Percentiles rank a stretch among this genome's conserved stretches.
Evolutionary conservation across 2,329 filamentous ascomycete genomes (phyloP).

Genomic region (Botrytis fabae): DNA sequence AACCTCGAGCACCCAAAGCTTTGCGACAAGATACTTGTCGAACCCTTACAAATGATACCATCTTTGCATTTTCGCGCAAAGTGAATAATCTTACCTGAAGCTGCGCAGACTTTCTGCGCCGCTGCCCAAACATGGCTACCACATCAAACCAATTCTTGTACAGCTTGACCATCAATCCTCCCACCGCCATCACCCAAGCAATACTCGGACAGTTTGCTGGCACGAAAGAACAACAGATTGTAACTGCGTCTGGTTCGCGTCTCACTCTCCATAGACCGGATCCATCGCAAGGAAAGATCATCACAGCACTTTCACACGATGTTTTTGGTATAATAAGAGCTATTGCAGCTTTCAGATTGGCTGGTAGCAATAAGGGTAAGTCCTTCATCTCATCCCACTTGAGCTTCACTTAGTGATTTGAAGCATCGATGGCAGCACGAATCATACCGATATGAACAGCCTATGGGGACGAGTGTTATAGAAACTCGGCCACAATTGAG

Average conservation of each 20-base stretch:
- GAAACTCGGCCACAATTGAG: constrained; percentile 24
- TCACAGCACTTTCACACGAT: constrained; percentile 85
- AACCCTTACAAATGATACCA: constrained; percentile 30
- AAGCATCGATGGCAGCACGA: constrained; percentile 58
- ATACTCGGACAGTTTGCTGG: constrained; percentile 94
- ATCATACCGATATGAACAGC: constrained; percentile 38
- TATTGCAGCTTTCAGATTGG: constrained; percentile 84
- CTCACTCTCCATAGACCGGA: constrained; percentile 86
- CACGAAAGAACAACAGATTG: constrained; percentile 96
- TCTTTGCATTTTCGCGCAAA: constrained; percentile 23
- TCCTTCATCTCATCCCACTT: constrained; percentile 46
- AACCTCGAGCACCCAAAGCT: constrained; percentile 14
- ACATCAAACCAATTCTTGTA: constrained; percentile 99
- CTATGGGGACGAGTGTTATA: constrained; percentile 28
- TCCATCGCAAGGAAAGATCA: constrained; percentile 79
- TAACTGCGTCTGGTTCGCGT: constrained; percentile 87
- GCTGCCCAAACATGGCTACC: constrained; percentile 71
- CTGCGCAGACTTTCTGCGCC: constrained; percentile 38
- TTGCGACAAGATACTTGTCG: constrained; percentile 33
- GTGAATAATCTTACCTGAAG: constrained; percentile 20
- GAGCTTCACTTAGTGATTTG: constrained; percentile 70
- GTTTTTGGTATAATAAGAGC: constrained; percentile 93
- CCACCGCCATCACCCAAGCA: constrained; percentile 85
- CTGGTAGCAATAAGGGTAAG: constrained; percentile 95
- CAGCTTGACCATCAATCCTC: constrained; percentile 90